Evolutionary conservation across 306 rosid species (phyloP).

Genomic region (Vigna nakashimae): DNA sequence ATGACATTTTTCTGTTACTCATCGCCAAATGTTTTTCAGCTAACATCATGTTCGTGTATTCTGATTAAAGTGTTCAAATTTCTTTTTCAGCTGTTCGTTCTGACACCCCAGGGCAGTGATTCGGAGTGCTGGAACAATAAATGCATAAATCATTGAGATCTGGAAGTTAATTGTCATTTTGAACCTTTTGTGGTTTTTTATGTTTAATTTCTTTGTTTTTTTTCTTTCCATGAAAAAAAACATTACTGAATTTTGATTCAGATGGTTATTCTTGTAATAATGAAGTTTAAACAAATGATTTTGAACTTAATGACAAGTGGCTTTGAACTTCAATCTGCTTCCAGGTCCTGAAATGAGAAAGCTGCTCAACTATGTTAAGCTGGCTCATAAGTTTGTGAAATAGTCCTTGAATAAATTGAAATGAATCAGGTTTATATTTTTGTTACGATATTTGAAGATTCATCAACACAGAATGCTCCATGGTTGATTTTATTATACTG

Average conservation of each 20-base stretch:
- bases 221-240: constrained; percentile 34
- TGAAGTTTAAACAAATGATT: constrained; percentile 32
- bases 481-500: too few species aligned
- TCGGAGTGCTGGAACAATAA: constrained; percentile 16
- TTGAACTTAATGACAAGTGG: constrained; percentile 5
- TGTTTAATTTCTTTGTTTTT: constrained; percentile 25
- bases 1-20: constrained; percentile 5
- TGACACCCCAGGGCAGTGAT: constrained; percentile 56
- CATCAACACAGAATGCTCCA: too few species aligned
- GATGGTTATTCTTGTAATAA: constrained; percentile 49
- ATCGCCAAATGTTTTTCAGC: background rate
- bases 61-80: constrained; percentile 24
- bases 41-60: background rate
- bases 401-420: background rate
- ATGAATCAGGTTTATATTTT: too few species aligned
- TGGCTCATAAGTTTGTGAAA: constrained; percentile 21
- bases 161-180: constrained; percentile 30
- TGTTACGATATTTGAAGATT: too few species aligned
- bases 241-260: constrained; percentile 30
- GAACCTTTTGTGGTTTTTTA: constrained; percentile 29
- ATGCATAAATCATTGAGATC: constrained; percentile 23
- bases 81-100: constrained; percentile 61
- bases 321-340: constrained; percentile 7
- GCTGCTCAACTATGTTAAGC: background rate
- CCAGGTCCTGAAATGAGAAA: background rate